Evolutionary conservation across 768 basidiomycete species (phyloP).

Genomic region (Clavaria fumosa): DNA sequence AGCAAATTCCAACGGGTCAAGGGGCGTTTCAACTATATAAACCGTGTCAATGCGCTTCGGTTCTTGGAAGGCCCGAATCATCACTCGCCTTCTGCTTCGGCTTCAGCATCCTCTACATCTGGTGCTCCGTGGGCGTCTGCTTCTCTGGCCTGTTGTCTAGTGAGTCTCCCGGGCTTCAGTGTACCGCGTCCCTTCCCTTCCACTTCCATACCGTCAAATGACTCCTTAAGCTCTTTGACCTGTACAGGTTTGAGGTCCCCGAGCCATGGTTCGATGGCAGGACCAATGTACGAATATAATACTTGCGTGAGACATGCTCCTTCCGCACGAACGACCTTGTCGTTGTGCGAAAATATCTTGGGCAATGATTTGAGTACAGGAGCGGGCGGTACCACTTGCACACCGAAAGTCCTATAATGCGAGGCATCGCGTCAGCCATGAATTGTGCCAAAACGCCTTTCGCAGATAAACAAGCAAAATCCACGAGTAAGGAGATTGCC

Average conservation of each 20-base stretch:
- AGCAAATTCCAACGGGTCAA: conserved; percentile 67
- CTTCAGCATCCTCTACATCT: conserved; percentile 23
- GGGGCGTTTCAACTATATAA: conserved; percentile 31
- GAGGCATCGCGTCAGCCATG: too few species aligned
- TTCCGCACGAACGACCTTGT: conserved; percentile 91
- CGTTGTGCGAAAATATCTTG: conserved; percentile 88
- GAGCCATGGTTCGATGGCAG: conserved; percentile 71
- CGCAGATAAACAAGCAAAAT: background rate
- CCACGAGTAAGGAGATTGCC: background rate
- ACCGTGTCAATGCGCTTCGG: too few species aligned
- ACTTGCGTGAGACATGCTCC: conserved; percentile 60
- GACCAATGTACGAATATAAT: conserved; percentile 78
- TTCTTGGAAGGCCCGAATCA: conserved; percentile 34
- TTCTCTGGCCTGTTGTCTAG: conserved; percentile 63
- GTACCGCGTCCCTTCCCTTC: conserved; percentile 76
- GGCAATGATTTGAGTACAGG: conserved; percentile 77
- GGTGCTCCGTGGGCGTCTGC: conserved; percentile 34
- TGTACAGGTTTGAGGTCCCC: conserved; percentile 92
- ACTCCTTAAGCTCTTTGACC: conserved; percentile 86
- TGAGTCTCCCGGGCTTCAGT: conserved; percentile 65
- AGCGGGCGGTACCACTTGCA: conserved; percentile 53
- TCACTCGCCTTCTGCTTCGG: conserved; percentile 21
- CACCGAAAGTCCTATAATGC: conserved; percentile 77
- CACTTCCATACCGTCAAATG: conserved; percentile 71
- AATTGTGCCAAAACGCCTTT: too few species aligned